Percentiles rank a stretch among this genome's conserved stretches.
phyloP scores from a whole-genome alignment of 1,284 basidiomycete species.

The Blastosporella zonata region DNA sequence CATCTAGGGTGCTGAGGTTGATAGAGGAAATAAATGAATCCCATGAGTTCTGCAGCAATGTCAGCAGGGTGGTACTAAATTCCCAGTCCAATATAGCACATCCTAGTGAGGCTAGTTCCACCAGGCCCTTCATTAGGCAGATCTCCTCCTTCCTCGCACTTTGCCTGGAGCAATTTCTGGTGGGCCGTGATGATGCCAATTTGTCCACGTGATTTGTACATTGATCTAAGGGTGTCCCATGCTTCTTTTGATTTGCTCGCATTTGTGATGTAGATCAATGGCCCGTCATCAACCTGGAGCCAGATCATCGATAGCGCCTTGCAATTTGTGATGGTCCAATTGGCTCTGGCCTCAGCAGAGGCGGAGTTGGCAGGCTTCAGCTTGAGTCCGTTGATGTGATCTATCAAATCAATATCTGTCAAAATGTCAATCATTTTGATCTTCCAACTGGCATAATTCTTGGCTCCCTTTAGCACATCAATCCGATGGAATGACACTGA shows the following conservation, averaged over 20 bases:
- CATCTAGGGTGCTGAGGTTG: conserved; percentile 21
- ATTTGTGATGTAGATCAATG: conserved; percentile 23
- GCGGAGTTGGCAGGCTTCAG: too few species aligned
- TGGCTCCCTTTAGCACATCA: conserved; percentile 19
- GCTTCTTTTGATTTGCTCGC: conserved; percentile 22
- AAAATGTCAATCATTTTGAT: conserved; percentile 14
- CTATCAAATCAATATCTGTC: too few species aligned
- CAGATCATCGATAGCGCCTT: conserved; percentile 26
- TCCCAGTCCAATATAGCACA: conserved; percentile 26
- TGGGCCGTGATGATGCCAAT: conserved; percentile 22
- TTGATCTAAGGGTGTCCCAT: conserved; percentile 24
- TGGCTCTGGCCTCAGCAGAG: conserved; percentile 1
- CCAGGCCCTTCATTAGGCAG: conserved; percentile 18
- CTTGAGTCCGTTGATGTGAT: too few species aligned
- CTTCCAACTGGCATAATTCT: conserved; percentile 31
- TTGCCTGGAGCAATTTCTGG: conserved; percentile 24
- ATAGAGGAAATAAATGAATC: conserved; percentile 29
- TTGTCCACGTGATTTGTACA: conserved; percentile 27
- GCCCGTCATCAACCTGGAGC: conserved; percentile 22
- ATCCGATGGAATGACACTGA: neutral
- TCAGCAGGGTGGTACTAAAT: conserved; percentile 33
- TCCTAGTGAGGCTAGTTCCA: conserved; percentile 22
- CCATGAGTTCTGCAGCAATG: conserved; percentile 36
- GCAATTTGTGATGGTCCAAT: conserved; percentile 24
- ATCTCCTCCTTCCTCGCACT: conserved; percentile 32